Evolutionary conservation across 352 stramenopile species (phyloP).

Genomic region (Pythium phragmiticola): DNA sequence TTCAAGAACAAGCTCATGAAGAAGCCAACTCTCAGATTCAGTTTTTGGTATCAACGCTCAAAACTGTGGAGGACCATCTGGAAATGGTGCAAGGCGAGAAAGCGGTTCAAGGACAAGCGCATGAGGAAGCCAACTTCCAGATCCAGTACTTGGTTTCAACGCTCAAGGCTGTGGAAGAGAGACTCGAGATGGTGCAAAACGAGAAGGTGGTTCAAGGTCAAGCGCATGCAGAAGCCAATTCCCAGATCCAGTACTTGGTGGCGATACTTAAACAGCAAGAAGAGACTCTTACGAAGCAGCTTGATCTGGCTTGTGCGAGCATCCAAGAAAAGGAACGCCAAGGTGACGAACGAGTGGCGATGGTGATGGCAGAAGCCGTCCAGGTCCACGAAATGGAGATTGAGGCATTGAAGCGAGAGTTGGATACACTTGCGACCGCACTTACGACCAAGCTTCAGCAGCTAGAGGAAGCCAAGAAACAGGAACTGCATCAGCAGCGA

Average conservation of each 20-base stretch:
- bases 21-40: conserved; percentile 5
- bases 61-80: background rate
- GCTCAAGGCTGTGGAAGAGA: background rate
- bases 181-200: background rate
- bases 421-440: background rate
- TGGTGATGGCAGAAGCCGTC: background rate
- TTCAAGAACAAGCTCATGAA: background rate
- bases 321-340: background rate
- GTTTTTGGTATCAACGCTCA: background rate
- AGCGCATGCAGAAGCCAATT: conserved; percentile 3
- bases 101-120: background rate
- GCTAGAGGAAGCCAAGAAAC: background rate
- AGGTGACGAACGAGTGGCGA: background rate
- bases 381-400: background rate
- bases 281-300: conserved; percentile 4
- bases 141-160: background rate
- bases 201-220: background rate
- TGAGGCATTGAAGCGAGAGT: conserved; percentile 7
- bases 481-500: background rate
- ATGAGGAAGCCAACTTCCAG: background rate
- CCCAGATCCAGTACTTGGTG: conserved; percentile 2
- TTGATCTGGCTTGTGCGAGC: background rate
- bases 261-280: conserved; percentile 6
- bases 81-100: conserved; percentile 5
- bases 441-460: background rate